Base-by-base conservation (phyloP, 352 stramenopile genomes). In the Blastocystis sp. region DNA sequence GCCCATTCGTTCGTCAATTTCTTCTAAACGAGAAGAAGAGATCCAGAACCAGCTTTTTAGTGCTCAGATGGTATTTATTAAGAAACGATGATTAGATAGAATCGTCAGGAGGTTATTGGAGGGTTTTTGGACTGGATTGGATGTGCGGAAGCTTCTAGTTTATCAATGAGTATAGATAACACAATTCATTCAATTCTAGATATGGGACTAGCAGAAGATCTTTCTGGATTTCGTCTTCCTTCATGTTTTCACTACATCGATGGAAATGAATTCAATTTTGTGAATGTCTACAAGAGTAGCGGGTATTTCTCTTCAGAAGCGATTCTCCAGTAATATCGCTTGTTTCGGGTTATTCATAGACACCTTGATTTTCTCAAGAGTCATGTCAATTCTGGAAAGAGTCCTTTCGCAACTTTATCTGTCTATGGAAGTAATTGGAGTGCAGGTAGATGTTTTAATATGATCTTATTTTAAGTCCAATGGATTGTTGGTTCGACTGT, bases 121-220 rank as follows among this genome's bases (percentile, higher is more conserved):
- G 69, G 69, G 7, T 9, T 80, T 4, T 54, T 80, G 14, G 69
- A 80, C n/a, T 80, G 69, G 69, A 29, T 80, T 14, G 69, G 69
- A 16, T 61, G 37, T 39, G 49, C 59, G 7, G 39, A 58, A n/a
- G 37, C 69, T 16, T 29, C 21, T 16, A 58, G 69, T 35, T 65
- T 27, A 6, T 43, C 24, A 21, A 80, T 80, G 69, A n/a, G 69
- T 80, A 37, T 2, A 39, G 0, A 39, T 61, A 24, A 1, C 0
- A 2, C 6, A 56, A 1, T 4, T 9, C 24, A 19, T 11, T 78
- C 37, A 78, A 19, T 24, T 43, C 4, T 56, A 78, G 66, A 56
- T 35, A 21, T 78, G 66, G 37, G 39, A 19, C 6, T 63, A 0
- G 6, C 27, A 6, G 14, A 27, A 5, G 49, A 63, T 1, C 21